A percentile compares a stretch with the other conserved stretches of the same genome.
Evolutionary conservation across 768 basidiomycete species (phyloP).

Genomic region (Pulveroboletus sp.): DNA sequence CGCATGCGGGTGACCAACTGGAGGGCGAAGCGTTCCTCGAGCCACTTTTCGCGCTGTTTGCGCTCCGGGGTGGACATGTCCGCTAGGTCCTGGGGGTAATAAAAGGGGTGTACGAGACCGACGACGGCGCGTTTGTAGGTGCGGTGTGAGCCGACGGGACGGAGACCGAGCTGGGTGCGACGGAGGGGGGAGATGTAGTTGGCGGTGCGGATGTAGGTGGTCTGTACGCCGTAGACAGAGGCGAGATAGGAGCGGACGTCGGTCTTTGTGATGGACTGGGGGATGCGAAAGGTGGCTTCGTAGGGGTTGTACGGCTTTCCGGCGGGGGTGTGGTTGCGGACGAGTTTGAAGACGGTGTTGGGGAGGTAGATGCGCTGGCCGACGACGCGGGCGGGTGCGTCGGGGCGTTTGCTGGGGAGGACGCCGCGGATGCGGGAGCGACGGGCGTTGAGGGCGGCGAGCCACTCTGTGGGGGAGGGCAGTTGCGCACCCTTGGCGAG

Average conservation of each 20-base stretch:
- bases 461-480: constrained; percentile 56
- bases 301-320: constrained; percentile 89
- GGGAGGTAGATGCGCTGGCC: constrained; percentile 88
- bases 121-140: constrained; percentile 92
- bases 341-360: constrained; percentile 76
- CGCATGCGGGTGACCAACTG: constrained; percentile 35
- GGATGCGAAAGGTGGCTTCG: constrained; percentile 90
- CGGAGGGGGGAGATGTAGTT: constrained; percentile 66
- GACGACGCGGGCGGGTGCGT: constrained; percentile 47
- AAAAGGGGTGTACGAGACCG: constrained; percentile 88
- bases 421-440: constrained; percentile 69
- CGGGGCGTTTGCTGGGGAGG: constrained; percentile 34
- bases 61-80: constrained; percentile 66
- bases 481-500: constrained; percentile 47
- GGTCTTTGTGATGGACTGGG: constrained; percentile 86
- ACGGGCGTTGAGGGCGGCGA: constrained; percentile 49
- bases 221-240: constrained; percentile 82
- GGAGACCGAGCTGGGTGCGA: constrained; percentile 26
- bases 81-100: constrained; percentile 79
- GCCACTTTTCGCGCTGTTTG: constrained; percentile 51
- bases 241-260: constrained; percentile 84
- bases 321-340: constrained; percentile 74
- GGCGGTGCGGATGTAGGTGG: constrained; percentile 95
- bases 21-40: constrained; percentile 57
- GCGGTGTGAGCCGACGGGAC: constrained; percentile 36